A percentile compares a stretch with the other conserved stretches of the same genome.
Evolutionary conservation across 1,284 basidiomycete genomes (phyloP).

Genomic region (Microbotryomycetes sp.): DNA sequence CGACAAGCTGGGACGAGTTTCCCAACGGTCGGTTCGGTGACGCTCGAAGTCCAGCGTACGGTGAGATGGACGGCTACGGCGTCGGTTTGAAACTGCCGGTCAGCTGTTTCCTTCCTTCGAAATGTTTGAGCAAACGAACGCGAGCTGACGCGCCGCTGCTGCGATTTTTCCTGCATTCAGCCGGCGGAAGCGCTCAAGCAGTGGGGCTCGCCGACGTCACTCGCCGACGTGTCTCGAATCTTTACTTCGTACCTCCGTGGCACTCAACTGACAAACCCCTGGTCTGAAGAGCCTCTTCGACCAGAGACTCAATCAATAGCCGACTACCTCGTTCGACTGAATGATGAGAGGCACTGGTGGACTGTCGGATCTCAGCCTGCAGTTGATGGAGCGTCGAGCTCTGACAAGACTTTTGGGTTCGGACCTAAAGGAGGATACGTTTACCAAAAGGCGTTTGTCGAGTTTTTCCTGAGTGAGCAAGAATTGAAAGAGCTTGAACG

Average conservation of each 20-base stretch:
- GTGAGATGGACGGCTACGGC: conserved; percentile 89
- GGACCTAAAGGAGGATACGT: conserved; percentile 87
- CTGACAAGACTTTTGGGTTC: conserved; percentile 83
- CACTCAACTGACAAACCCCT: conserved; percentile 63
- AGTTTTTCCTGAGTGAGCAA: conserved; percentile 71
- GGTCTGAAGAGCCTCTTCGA: conserved; percentile 86
- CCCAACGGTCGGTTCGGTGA: conserved; percentile 98
- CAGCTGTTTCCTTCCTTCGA: conserved; percentile 10
- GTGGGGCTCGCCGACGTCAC: conserved; percentile 74
- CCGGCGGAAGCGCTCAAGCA: conserved; percentile 74
- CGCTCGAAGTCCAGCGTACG: conserved; percentile 91
- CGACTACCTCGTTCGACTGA: conserved; percentile 71
- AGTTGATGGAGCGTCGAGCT: conserved; percentile 81
- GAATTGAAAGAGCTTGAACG: conserved; percentile 59
- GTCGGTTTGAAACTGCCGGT: conserved; percentile 48
- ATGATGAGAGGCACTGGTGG: conserved; percentile 72
- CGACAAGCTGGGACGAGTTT: conserved; percentile 82
- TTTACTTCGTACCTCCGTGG: conserved; percentile 42
- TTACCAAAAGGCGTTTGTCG: conserved; percentile 96
- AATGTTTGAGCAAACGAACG: conserved; percentile 55
- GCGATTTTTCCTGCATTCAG: conserved; percentile 43
- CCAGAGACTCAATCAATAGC: conserved; percentile 80
- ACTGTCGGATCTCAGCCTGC: conserved; percentile 99
- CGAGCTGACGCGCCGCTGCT: conserved; percentile 46
- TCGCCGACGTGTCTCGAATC: conserved; percentile 49